phyloP scores from a whole-genome alignment of 2,329 filamentous ascomycete genomes.

The Chaetomium olivaceum region DNA sequence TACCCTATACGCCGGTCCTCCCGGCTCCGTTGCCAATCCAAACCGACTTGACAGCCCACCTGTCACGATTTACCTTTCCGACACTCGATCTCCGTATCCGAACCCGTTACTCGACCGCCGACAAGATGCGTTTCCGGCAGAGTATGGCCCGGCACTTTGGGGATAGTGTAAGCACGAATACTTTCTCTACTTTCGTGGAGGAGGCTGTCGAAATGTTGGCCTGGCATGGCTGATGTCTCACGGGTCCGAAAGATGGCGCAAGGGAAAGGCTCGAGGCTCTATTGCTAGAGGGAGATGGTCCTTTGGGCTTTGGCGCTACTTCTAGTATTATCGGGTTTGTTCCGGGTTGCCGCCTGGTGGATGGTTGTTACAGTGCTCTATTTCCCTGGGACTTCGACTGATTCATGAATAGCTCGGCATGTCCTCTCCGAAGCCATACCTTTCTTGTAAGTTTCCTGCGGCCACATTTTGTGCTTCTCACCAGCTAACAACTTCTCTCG shows the following conservation, averaged over 20 bases:
- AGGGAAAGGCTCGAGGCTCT: neutral
- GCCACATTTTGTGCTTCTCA: neutral
- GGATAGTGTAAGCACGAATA: slow-evolving; percentile 29
- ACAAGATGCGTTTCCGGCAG: slow-evolving; percentile 32
- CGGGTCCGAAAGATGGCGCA: neutral
- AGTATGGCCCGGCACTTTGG: slow-evolving; percentile 32
- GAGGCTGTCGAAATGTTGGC: neutral
- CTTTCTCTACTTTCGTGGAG: neutral
- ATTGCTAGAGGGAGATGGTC: neutral
- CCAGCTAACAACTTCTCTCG: slow-evolving; percentile 17
- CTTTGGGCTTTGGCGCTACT: neutral
- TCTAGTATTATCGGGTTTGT: neutral
- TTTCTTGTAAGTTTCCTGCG: slow-evolving; percentile 45
- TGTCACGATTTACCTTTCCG: neutral
- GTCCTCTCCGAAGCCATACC: slow-evolving; percentile 45
- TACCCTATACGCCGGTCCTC: neutral
- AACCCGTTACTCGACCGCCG: neutral
- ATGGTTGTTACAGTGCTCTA: neutral
- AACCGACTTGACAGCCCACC: neutral
- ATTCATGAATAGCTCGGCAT: slow-evolving; percentile 22
- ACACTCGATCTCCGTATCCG: neutral
- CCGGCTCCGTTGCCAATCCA: neutral
- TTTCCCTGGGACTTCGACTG: slow-evolving; percentile 3
- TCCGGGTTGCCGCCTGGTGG: neutral
- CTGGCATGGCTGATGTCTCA: neutral